phyloP scores from a whole-genome alignment of 2,329 filamentous ascomycete genomes.

The Fusarium piperis region DNA sequence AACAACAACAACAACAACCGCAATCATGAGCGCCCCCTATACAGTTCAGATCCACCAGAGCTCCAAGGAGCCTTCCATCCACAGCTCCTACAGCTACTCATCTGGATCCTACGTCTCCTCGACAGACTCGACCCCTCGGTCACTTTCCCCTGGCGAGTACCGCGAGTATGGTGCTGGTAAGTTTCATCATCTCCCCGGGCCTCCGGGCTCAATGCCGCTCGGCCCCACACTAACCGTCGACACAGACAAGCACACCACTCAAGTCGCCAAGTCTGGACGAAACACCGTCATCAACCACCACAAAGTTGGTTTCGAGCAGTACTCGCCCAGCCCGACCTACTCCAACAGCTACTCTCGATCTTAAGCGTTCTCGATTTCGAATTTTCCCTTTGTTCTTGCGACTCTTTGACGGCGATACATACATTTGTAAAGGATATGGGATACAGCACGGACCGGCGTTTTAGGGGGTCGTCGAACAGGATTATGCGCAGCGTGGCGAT shows the following conservation, averaged over 20 bases:
- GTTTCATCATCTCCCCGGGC: conserved; percentile 22
- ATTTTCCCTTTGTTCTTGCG: conserved; percentile 2
- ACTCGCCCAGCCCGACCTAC: conserved; percentile 45
- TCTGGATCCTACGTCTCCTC: conserved; percentile 43
- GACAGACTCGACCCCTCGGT: conserved; percentile 40
- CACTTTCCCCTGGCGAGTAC: conserved; percentile 42
- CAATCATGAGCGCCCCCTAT: conserved; percentile 42
- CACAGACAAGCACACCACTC: conserved; percentile 39
- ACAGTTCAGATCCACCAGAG: conserved; percentile 48
- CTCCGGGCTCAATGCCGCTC: conserved; percentile 1
- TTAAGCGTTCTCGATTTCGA: conserved; percentile 2
- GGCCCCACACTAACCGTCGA: conserved; percentile 33
- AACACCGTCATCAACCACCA: conserved; percentile 48
- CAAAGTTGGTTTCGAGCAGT: conserved; percentile 43
- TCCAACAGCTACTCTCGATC: conserved; percentile 31
- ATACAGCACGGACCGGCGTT: conserved; percentile 36
- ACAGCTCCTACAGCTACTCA: conserved; percentile 41
- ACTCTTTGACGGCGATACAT: conserved; percentile 18
- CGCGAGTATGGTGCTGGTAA: conserved; percentile 48
- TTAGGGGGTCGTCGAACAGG: conserved; percentile 14
- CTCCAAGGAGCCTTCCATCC: conserved; percentile 42
- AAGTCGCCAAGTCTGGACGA: conserved; percentile 35
- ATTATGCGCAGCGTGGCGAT: conserved; percentile 26
- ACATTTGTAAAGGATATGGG: conserved; percentile 26
- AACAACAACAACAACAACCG: conserved; percentile 21